Percentiles rank a stretch among this genome's conserved stretches.
Conservation (phyloP, 352 stramenopile species). For the Globisporangium parvum region DNA sequence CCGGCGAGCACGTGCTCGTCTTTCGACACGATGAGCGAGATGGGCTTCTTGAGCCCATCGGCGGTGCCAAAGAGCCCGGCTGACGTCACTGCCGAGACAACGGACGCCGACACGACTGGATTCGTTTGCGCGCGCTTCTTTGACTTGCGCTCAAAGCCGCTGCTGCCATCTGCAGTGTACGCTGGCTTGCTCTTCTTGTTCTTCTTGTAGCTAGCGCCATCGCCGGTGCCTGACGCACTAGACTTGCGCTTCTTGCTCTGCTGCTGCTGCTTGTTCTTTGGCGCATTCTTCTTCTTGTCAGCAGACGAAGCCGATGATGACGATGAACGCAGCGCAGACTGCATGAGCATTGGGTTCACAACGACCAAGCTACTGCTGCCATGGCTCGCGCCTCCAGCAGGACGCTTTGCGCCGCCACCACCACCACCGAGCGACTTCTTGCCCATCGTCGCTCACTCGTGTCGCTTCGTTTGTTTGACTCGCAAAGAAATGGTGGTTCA, state of each 20-base stretch:
- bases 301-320: neutral
- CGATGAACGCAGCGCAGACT: slow-evolving; percentile 14
- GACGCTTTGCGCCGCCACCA: neutral
- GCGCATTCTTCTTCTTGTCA: slow-evolving; percentile 3
- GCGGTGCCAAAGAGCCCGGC: slow-evolving; percentile 6
- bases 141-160: neutral
- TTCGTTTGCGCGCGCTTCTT: slow-evolving; percentile 7
- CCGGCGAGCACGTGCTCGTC: slow-evolving; percentile 34
- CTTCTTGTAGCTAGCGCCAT: slow-evolving; percentile 2
- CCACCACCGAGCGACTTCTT: slow-evolving; percentile 8
- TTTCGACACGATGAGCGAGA: slow-evolving; percentile 25
- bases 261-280: neutral
- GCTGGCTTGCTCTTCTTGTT: slow-evolving; percentile 5
- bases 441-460: slow-evolving; percentile 6
- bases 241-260: slow-evolving; percentile 18
- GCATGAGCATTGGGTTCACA: slow-evolving; percentile 17
- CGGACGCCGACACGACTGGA: slow-evolving; percentile 8
- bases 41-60: slow-evolving; percentile 7
- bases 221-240: slow-evolving; percentile 1
- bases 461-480: neutral
- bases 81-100: slow-evolving; percentile 9
- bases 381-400: neutral
- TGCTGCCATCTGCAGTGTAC: neutral
- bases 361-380: slow-evolving; percentile 7
- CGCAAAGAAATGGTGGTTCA: neutral